phyloP scores from a whole-genome alignment of 495 filamentous ascomycete species.

The Penicillium fimorum region DNA sequence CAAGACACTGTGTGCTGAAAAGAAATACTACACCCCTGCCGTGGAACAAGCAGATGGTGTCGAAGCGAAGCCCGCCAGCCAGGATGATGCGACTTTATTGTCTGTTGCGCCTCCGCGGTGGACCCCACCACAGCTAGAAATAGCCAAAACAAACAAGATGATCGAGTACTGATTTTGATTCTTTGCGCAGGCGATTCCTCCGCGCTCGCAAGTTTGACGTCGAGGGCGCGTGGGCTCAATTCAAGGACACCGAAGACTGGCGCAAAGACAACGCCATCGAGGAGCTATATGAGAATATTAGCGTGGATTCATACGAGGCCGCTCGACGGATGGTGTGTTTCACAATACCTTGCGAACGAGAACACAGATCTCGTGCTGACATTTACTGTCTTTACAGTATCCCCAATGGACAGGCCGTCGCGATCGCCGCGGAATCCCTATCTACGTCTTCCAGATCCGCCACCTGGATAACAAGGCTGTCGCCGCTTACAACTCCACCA shows the following conservation, averaged over 20 bases:
- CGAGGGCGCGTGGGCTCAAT: conserved; percentile 74
- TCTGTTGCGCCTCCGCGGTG: conserved; percentile 42
- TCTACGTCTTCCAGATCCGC: conserved; percentile 84
- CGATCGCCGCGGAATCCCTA: conserved; percentile 82
- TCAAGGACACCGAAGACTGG: conserved; percentile 87
- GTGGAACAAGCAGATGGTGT: conserved; percentile 31
- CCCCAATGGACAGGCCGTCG: conserved; percentile 90
- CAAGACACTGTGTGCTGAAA: conserved; percentile 62
- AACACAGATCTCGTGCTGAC: not conserved
- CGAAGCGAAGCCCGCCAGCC: conserved; percentile 49
- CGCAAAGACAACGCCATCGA: conserved; percentile 74
- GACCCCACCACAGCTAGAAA: conserved; percentile 6
- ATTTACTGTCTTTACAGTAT: conserved; percentile 52
- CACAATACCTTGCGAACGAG: not conserved
- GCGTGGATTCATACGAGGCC: conserved; percentile 77
- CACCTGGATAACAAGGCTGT: conserved; percentile 80
- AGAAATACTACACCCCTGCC: conserved; percentile 62
- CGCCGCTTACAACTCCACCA: conserved; percentile 65
- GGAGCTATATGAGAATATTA: conserved; percentile 72
- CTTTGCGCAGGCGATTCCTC: conserved; percentile 63
- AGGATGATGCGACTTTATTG: conserved; percentile 82
- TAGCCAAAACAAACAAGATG: not conserved
- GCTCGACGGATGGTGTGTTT: conserved; percentile 67
- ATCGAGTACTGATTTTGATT: conserved; percentile 4
- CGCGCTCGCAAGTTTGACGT: conserved; percentile 74